Percentiles rank a stretch among this genome's conserved stretches.
Evolutionary conservation across 495 filamentous ascomycete species (phyloP).

Genomic region (Apodospora peruviana): DNA sequence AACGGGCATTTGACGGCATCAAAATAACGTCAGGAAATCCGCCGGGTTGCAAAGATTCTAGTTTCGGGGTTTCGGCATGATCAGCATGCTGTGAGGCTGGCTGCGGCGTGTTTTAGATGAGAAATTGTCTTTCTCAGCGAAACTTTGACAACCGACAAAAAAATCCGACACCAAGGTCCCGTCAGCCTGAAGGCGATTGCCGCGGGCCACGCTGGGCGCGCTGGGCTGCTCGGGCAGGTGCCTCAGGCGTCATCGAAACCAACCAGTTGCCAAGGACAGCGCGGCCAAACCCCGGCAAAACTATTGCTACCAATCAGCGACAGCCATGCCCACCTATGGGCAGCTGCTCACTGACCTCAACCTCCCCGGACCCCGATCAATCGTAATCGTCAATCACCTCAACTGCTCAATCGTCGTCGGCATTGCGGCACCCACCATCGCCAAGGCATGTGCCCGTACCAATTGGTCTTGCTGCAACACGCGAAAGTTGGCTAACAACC

Average conservation of each 20-base stretch:
- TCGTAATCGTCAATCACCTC: conserved; percentile 14
- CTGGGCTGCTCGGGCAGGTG: neutral
- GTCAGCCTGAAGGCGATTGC: conserved; percentile 24
- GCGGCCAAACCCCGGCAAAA: conserved; percentile 7
- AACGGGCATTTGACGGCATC: conserved; percentile 52
- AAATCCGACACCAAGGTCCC: conserved; percentile 16
- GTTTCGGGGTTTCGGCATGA: conserved; percentile 60
- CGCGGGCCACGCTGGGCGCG: conserved; percentile 6
- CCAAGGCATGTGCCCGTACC: conserved; percentile 16
- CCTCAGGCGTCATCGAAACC: conserved; percentile 17
- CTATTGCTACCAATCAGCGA: conserved; percentile 13
- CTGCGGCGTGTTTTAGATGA: conserved; percentile 33
- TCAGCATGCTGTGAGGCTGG: conserved; percentile 35
- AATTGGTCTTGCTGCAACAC: neutral
- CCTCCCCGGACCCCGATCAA: conserved; percentile 11
- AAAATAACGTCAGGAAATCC: conserved; percentile 64
- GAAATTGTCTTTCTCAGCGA: conserved; percentile 37
- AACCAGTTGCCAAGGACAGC: neutral
- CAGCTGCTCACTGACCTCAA: conserved; percentile 3
- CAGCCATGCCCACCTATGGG: neutral
- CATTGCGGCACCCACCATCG: conserved; percentile 21
- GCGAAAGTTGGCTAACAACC: too few relatives aligned
- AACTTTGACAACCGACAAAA: conserved; percentile 38
- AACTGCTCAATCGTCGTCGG: conserved; percentile 4
- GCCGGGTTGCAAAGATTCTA: conserved; percentile 42